Base-by-base conservation (phyloP, 2,329 filamentous ascomycete genomes). In the Dothistroma septosporum region DNA sequence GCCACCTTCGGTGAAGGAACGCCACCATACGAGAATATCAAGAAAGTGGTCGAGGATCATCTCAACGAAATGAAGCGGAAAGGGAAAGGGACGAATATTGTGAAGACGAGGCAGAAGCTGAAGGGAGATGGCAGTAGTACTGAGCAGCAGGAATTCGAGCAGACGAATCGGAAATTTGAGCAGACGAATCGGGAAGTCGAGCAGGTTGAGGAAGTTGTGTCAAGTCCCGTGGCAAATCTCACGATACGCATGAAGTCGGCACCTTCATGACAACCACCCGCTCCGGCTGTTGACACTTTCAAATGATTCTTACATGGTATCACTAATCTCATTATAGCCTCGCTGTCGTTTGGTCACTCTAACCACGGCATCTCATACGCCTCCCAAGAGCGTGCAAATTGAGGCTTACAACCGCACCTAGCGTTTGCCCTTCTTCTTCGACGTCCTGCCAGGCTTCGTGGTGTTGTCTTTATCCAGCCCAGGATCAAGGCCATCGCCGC, bases 1-100 rank as follows among this genome's bases (percentile, higher is more conserved):
- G 62, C 68, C n/a, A 74, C 72, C 5, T 75, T 74, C 57, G 74
- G 75, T 54, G 67, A 70, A 57, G 65, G 69, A 44, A 72, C 71
- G 24, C 59, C 67, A 1, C 69, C 72, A 24, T 71, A 72, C 60
- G 65, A 71, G 37, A 65, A 60, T 55, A 68, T 76, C 3, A 62
- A 68, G 12, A 66, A 63, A 2, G 70, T 66, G 22, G 64, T 76
- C 4, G 61, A 72, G 53, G 69, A 72, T 41, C 72, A 75, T 53
- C 59, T 76, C 0, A 58, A 66, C 37, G 60, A 66, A 22, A 74
- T 75, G 71, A 63, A 68, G 54, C 61, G 55, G 1, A 55, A 60
- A 52, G 68, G 67, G 1, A 53, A 62, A 2, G 66, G 64, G 19
- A 72, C 70, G 4, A 67, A 71, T 57, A 53, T 74, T n/a, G 66